Evolutionary conservation across 2,329 filamentous ascomycete species (phyloP), one percentile per base, ranked within the genome.

Genomic region (Harringtonia lauricola): DNA sequence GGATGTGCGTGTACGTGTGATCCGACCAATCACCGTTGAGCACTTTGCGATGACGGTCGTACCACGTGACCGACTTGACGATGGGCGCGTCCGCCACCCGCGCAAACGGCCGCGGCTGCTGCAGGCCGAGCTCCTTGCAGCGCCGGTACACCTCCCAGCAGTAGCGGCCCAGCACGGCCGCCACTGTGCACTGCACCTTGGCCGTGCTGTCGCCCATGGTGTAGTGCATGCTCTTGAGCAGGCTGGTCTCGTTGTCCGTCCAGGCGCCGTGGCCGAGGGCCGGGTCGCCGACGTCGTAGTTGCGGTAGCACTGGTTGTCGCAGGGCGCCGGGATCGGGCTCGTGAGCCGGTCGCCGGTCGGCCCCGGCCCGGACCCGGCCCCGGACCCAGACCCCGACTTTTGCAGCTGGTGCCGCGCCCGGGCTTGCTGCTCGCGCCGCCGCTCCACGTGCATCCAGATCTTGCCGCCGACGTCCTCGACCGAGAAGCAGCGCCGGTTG

Each of bases 1-100:
- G 72, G 42, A 74, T 65, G 49, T 76, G 70, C 4, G 70, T 72
- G 38, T 65, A 62, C 12, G 72, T 77, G 36, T 73, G 66, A 3
- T 73, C 70, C 55, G 72, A 64, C 70, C 72, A 76, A 54, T 77
- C 70, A 13, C 68, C 67, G 36, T 69, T 57, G 7, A 76, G 64
- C 48, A 68, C 61, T 54, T 77, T 78, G 51, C 65, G 72, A 42
- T 66, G 64, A 14, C 74, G 71, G 53, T 79, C 74, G 49, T 76
- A 76, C 73, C 72, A 76, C 6, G 65, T 59, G 3, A 75, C 55
- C 4, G 61, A 60, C 52, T 70, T 76, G 47, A 64, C 60, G 36
- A 59, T 65, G 14, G 55, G 52, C 29, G 54, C 59, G 17, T 35
- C 41, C 1, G 14, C 55, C 35, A 49, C 39, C 17, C 56, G 36